Conservation (phyloP, 2,329 filamentous ascomycete species). For the Trichophyton simii region DNA sequence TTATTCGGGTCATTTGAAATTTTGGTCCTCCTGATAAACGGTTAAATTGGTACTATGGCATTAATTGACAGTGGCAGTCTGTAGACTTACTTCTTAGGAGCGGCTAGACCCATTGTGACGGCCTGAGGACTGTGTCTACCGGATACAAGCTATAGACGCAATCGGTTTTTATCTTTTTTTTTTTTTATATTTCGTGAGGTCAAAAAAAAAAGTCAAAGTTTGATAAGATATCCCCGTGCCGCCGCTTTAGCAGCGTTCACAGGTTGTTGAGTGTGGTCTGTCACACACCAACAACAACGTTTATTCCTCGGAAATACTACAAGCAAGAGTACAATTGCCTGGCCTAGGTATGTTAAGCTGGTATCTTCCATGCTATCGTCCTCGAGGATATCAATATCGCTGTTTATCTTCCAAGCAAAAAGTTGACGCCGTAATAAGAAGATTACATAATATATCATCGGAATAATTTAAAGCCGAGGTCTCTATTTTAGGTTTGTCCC, state of each 20-base stretch:
- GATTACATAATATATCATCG: background rate
- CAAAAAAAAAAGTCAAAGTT: background rate
- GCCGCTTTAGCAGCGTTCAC: background rate
- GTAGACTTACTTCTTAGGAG: conserved; percentile 48
- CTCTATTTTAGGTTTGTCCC: background rate
- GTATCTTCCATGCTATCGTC: too few relatives aligned
- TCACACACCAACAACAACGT: background rate
- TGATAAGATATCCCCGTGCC: background rate
- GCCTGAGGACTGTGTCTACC: background rate
- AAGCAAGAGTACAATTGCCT: too few relatives aligned
- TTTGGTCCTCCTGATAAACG: conserved; percentile 45
- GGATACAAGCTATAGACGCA: background rate
- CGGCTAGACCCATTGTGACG: conserved; percentile 54
- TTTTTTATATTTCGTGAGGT: too few relatives aligned
- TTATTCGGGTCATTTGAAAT: conserved; percentile 91
- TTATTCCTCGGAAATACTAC: too few relatives aligned
- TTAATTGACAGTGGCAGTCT: background rate
- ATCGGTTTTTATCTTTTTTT: background rate
- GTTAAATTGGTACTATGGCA: background rate
- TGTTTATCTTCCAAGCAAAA: background rate
- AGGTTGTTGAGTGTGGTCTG: too few relatives aligned
- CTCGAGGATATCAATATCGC: background rate
- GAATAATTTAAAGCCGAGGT: background rate
- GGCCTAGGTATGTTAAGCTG: too few relatives aligned
- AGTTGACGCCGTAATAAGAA: background rate